These are phyloP conservation scores for Mikania micrantha DNA, from an alignment of 129 eudicot genomes.

Conservation along the genomic window DNA sequence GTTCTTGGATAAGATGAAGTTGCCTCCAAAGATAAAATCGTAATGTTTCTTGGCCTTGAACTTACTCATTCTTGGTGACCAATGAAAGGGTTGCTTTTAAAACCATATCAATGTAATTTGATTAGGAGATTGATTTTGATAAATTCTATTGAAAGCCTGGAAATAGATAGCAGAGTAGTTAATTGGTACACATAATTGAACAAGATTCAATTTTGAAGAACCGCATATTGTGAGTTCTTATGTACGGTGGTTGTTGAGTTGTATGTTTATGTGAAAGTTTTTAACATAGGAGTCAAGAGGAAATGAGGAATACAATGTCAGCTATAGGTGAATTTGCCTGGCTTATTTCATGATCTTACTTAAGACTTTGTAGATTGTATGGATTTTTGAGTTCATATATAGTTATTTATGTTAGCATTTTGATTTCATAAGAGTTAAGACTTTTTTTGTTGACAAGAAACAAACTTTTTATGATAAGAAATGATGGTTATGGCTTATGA, in stretches of 20 bases:
- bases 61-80: background rate
- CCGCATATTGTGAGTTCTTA: background rate
- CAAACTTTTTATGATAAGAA: background rate
- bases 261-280: background rate
- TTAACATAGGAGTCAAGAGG: background rate
- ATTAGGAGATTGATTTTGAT: background rate
- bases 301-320: background rate
- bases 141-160: background rate
- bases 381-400: background rate
- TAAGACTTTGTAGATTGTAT: background rate
- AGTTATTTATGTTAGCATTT: too few relatives aligned
- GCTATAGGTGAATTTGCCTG: background rate
- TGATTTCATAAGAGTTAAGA: too few relatives aligned
- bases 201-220: background rate
- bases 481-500: background rate
- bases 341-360: background rate
- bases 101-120: background rate
- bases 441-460: background rate
- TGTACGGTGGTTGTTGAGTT: background rate
- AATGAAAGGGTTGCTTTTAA: background rate
- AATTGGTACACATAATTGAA: background rate
- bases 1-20: conserved; percentile 51
- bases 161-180: background rate
- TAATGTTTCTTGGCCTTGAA: conserved; percentile 21
- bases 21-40: conserved; percentile 78